A percentile compares a stretch with the other conserved stretches of the same genome.
Conservation (phyloP, 2,329 filamentous ascomycete species). For the Epichloe amarillans region DNA sequence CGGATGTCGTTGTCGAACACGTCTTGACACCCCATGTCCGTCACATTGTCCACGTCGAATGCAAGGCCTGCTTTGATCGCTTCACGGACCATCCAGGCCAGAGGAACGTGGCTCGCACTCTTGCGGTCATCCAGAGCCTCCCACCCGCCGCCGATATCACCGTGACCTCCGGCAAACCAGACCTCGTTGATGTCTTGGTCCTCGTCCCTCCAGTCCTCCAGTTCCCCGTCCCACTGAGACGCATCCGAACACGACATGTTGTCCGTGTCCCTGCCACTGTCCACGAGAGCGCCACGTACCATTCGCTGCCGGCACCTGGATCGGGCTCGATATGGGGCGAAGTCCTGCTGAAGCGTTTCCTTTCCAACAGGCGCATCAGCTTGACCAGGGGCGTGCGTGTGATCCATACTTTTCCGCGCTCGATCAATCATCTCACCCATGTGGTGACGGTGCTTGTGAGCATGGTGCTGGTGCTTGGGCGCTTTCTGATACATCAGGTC, state of each 20-base stretch:
- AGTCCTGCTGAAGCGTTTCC: constrained; percentile 7
- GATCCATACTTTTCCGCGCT: constrained; percentile 9
- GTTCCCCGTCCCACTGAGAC: constrained; percentile 13
- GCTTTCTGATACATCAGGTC: constrained; percentile 48
- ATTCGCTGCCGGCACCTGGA: constrained; percentile 23
- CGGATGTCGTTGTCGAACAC: constrained; percentile 6
- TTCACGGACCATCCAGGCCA: constrained; percentile 56
- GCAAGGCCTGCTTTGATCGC: constrained; percentile 49
- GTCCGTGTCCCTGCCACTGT: constrained; percentile 9
- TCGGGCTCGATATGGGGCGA: constrained; percentile 28
- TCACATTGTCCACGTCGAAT: constrained; percentile 57
- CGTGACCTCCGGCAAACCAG: constrained; percentile 70
- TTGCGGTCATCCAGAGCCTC: constrained; percentile 41
- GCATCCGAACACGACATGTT: constrained; percentile 19
- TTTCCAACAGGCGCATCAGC: background rate
- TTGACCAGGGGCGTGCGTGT: background rate
- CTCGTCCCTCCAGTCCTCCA: constrained; percentile 31
- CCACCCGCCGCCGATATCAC: constrained; percentile 70
- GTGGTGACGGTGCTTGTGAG: constrained; percentile 13
- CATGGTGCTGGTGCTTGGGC: constrained; percentile 8
- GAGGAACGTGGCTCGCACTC: constrained; percentile 52
- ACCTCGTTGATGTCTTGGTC: constrained; percentile 67
- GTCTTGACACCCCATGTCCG: constrained; percentile 45
- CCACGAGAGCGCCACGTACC: constrained; percentile 4
- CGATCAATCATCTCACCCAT: constrained; percentile 8